Conservation (phyloP, 768 basidiomycete species). For the Mrakia hoshinonis region DNA sequence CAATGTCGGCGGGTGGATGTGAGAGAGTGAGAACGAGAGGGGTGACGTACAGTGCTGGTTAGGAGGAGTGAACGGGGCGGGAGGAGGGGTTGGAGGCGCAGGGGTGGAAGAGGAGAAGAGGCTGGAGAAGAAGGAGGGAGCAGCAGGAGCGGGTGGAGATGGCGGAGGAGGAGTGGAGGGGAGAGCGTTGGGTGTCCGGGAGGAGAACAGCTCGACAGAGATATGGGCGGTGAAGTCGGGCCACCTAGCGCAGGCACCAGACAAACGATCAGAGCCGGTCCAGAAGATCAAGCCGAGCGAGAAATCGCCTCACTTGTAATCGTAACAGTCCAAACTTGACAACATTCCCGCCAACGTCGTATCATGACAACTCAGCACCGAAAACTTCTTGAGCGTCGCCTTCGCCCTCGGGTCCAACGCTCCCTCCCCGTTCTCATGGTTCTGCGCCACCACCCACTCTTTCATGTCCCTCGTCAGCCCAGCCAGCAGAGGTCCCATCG, state of each 20-base stretch:
- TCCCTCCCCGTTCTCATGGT: conserved; percentile 41
- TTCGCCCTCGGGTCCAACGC: background rate
- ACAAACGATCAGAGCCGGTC: background rate
- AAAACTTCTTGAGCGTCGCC: conserved; percentile 14
- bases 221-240: conserved; percentile 60
- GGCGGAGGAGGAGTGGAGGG: background rate
- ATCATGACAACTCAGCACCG: conserved; percentile 43
- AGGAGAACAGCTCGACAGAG: conserved; percentile 63
- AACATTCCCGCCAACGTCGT: conserved; percentile 35
- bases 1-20: background rate
- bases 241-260: background rate
- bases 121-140: conserved; percentile 47
- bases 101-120: conserved; percentile 45
- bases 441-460: conserved; percentile 46
- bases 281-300: background rate
- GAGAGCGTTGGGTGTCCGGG: background rate
- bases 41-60: background rate
- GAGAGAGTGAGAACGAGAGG: background rate
- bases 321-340: conserved; percentile 29
- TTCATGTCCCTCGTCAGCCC: conserved; percentile 60
- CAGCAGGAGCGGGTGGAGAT: background rate
- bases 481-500: conserved; percentile 64
- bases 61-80: background rate
- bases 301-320: conserved; percentile 16
- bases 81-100: background rate